Conservation (phyloP, 108 stramenopile species). For the Seminavis robusta region DNA sequence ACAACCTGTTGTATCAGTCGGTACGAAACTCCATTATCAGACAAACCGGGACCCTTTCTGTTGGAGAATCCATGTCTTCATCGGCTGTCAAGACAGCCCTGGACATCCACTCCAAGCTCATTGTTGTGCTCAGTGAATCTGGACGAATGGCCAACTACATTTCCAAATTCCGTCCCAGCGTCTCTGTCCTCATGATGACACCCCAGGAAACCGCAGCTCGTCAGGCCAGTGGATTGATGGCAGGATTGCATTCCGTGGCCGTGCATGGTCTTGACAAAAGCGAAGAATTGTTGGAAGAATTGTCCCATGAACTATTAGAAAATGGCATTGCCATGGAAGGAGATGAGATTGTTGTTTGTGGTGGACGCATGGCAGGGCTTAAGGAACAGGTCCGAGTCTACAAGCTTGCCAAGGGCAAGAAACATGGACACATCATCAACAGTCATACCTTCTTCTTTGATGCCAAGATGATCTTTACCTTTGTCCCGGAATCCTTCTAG, state of each 20-base stretch:
- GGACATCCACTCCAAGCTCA: conserved; percentile 80
- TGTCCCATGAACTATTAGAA: conserved; percentile 58
- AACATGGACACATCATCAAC: no score
- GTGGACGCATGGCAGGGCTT: no score
- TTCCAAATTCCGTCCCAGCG: conserved; percentile 92
- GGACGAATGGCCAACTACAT: conserved; percentile 90
- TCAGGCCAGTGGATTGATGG: conserved; percentile 61
- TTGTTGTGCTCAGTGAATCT: conserved; percentile 88
- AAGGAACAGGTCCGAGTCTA: no score
- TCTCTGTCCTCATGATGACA: conserved; percentile 85
- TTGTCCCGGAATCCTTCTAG: no score
- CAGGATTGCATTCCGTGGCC: conserved; percentile 54
- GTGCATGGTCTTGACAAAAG: conserved; percentile 63
- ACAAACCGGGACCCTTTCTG: conserved; percentile 48
- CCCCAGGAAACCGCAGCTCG: conserved; percentile 69
- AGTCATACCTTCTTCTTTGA: no score
- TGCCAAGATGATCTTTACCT: no score
- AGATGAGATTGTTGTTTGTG: conserved; percentile 81
- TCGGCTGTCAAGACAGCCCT: conserved; percentile 92
- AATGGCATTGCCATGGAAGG: conserved; percentile 72
- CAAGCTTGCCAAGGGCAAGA: no score
- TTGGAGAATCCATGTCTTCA: conserved; percentile 83
- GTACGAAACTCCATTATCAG: conserved; percentile 72
- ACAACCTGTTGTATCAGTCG: conserved; percentile 64
- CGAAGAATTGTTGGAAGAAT: conserved; percentile 73